Base-by-base conservation (phyloP, 1,284 basidiomycete genomes). In the Veloboletus limbatus region DNA sequence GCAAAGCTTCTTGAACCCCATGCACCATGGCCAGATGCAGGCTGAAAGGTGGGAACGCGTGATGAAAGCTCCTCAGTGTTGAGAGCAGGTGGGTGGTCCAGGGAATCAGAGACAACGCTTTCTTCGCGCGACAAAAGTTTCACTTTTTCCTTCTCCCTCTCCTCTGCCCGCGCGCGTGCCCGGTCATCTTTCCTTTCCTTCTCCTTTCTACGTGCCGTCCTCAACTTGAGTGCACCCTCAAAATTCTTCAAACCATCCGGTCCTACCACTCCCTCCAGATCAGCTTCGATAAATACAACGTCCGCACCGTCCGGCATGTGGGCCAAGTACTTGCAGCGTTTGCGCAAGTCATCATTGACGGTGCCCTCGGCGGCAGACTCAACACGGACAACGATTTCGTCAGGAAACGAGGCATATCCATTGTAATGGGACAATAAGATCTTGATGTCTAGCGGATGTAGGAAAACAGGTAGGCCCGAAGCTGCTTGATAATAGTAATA, bases 401-500 rank as follows among this genome's bases (percentile, higher is more conserved):
- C 82, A 0, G 97, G 96, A 66, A 99, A 96, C 2, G 83, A 77
- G 2, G 85, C 70, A 57, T 98, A 98, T 48, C 78, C 79, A 56
- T 82, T 76, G 69, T 86, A 97, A 64, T 95, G 86, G 10, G 91
- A 79, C 14, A 94, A 75, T 13, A 99, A 77, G 47, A 97, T 93
- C 68, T 88, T 89, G 69, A 96, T 97, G 66, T 99, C 96, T 31
- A 99, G 78, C 2, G 96, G 95, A 62, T 97, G 93, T 13, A 99
- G 79, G 72, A 90, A 99, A 57, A 98, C 79, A 16, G 92, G 89
- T 51, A 92, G 78, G 14, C 96, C 97, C 3, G 91, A 91, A 0
- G 92, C 84, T 10, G 93, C 90, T 68, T 99, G 97, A 68, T 97
- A 99, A 68, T 92, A 99, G 60, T 89, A 92, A 69, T 97, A 98